Base-by-base conservation (phyloP, 202 grass and related monocot genomes). In the Setaria italica region DNA sequence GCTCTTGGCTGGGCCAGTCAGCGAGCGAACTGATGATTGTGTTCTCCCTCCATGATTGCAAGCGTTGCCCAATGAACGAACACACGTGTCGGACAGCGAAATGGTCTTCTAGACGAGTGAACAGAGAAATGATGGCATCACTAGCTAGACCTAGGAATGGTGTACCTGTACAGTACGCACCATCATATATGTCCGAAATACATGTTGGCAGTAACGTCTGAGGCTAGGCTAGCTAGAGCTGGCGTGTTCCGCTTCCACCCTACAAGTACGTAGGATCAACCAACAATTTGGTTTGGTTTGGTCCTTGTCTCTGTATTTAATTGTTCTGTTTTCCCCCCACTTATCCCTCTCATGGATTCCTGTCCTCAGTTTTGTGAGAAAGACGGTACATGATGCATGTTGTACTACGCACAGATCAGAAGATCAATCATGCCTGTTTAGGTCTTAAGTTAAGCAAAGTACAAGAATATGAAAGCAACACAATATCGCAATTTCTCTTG, bases 1-100 rank as follows among this genome's bases (percentile, higher is more conserved):
- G 25, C 25, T 25, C 25, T 25, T 25, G 25, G 25, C 25, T 25
- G 25, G 25, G 25, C 25, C 25, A 25, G 25, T 25, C 0, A 25
- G 25, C 25, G 25, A 56, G 25, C 59, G 33, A 47, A 11, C n/a
- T 46, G 8, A 25, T 57, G 0, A 50, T 25, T 62, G 10, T 58
- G 10, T 58, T 62, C 79, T 70, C 29, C 13, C 60, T 63, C 60
- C 13, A 81, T 43, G 79, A 81, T 70, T 42, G 11, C n/a, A 14
- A 11, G 16, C 16, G 9, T 58, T 21, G 57, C 47, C 1, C 0
- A 9, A 11, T 10, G 10, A 46, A 45, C 47, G 17, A 34, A 15
- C 39, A 68, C 11, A 57, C 62, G 43, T 63, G 70, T 64, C 57
- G 69, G 72, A 10, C 55, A 1, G 2, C 29, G 45, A n/a, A 57